phyloP scores from a whole-genome alignment of 2,329 filamentous ascomycete species.

The Apiospora hydei region DNA sequence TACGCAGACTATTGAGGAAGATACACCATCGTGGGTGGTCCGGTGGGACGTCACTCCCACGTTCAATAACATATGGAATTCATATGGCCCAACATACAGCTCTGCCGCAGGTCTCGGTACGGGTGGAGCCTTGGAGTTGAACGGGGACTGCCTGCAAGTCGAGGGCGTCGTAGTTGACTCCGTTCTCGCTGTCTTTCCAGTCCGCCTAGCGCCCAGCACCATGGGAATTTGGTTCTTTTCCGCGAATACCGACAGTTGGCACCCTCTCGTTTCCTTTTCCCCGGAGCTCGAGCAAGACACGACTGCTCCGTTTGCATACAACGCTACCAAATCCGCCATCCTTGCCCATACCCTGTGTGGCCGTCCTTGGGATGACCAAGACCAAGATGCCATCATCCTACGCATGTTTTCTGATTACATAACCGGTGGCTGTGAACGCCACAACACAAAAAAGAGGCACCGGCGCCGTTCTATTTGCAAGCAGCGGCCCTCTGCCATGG shows the following conservation, averaged over 20 bases:
- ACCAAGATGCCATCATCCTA: neutral
- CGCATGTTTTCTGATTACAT: neutral
- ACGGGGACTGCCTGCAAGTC: neutral
- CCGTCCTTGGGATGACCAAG: neutral
- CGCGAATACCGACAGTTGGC: neutral
- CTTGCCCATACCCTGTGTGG: neutral
- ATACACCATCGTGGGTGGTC: conserved; percentile 24
- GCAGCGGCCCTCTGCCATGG: neutral
- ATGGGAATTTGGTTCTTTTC: neutral
- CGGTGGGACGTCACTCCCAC: conserved; percentile 23
- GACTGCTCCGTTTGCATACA: neutral
- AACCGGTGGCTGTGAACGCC: neutral
- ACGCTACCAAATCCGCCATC: neutral
- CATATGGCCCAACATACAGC: neutral
- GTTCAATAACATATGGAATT: conserved; percentile 23
- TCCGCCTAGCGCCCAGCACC: neutral
- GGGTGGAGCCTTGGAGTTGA: neutral
- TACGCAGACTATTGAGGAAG: conserved; percentile 17
- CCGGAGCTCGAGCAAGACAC: neutral
- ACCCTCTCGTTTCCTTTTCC: neutral
- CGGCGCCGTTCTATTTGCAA: neutral
- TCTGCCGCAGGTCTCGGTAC: neutral
- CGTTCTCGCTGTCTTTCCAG: neutral
- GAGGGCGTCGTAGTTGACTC: neutral
- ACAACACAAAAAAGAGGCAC: neutral